Evolutionary conservation across 1,284 basidiomycete species (phyloP).

Genomic region (Microbotryomycetes sp.): DNA sequence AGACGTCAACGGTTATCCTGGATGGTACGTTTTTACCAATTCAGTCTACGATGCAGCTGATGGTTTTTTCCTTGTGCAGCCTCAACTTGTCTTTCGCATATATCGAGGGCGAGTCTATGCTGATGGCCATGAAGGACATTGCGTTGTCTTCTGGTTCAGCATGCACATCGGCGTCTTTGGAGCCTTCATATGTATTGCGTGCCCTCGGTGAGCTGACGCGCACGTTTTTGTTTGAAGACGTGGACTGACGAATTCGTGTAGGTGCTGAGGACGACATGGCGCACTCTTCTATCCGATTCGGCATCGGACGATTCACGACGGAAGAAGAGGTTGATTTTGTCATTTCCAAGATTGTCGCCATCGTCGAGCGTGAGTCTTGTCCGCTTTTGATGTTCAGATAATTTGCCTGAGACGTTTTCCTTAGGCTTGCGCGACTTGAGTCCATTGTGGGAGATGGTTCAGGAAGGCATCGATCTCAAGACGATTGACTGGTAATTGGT

Average conservation of each 20-base stretch:
- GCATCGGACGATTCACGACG: constrained; percentile 96
- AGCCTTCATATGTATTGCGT: constrained; percentile 95
- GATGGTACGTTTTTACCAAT: constrained; percentile 17
- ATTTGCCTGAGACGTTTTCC: background rate
- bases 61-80: constrained; percentile 1
- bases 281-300: constrained; percentile 94
- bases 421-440: constrained; percentile 34
- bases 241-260: constrained; percentile 32
- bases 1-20: constrained; percentile 57
- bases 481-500: constrained; percentile 68
- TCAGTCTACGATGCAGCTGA: background rate
- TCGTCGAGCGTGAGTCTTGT: constrained; percentile 53
- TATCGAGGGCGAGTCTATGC: constrained; percentile 87
- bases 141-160: constrained; percentile 96
- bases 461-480: constrained; percentile 92
- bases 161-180: constrained; percentile 95
- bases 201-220: constrained; percentile 62
- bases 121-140: constrained; percentile 99
- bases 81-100: constrained; percentile 95
- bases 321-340: constrained; percentile 96
- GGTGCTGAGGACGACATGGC: constrained; percentile 98
- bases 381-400: background rate
- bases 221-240: background rate
- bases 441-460: constrained; percentile 96
- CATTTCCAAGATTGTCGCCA: constrained; percentile 74